phyloP scores from a whole-genome alignment of 345 rosid genomes.

The Schrenkiella parvula region DNA sequence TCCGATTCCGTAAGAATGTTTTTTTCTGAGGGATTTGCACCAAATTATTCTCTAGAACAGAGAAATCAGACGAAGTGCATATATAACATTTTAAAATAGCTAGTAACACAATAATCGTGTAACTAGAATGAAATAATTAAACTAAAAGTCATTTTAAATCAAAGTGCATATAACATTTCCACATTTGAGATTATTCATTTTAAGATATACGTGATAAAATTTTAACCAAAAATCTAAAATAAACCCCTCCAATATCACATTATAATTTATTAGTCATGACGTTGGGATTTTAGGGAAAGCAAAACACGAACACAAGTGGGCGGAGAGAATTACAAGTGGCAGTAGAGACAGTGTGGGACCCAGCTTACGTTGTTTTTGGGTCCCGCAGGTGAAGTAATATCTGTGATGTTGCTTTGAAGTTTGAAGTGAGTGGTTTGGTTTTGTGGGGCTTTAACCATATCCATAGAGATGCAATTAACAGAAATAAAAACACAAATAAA shows the following conservation, averaged over 20 bases:
- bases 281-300: neutral
- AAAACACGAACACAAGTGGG: constrained; percentile 24
- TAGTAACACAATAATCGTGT: neutral
- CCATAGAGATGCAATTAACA: neutral
- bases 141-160: neutral
- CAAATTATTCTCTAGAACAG: neutral
- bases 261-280: neutral
- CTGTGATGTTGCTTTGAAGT: constrained; percentile 21
- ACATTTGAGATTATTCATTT: neutral
- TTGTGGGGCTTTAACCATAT: constrained; percentile 17
- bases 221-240: neutral
- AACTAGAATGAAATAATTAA: neutral
- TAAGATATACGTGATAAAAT: neutral
- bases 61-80: neutral
- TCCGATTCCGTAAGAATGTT: neutral
- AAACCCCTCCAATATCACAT: neutral
- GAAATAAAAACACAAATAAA: neutral
- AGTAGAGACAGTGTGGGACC: constrained; percentile 13
- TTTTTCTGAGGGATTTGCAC: neutral
- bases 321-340: constrained; percentile 25
- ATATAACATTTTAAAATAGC: neutral
- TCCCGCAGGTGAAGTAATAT: constrained; percentile 16
- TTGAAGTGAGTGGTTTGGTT: constrained; percentile 11
- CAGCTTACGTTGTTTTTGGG: constrained; percentile 11
- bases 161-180: neutral